Percentiles rank a stretch among this genome's conserved stretches.
Evolutionary conservation across 2,329 filamentous ascomycete genomes (phyloP).

Genomic region (Fusarium torulosum): DNA sequence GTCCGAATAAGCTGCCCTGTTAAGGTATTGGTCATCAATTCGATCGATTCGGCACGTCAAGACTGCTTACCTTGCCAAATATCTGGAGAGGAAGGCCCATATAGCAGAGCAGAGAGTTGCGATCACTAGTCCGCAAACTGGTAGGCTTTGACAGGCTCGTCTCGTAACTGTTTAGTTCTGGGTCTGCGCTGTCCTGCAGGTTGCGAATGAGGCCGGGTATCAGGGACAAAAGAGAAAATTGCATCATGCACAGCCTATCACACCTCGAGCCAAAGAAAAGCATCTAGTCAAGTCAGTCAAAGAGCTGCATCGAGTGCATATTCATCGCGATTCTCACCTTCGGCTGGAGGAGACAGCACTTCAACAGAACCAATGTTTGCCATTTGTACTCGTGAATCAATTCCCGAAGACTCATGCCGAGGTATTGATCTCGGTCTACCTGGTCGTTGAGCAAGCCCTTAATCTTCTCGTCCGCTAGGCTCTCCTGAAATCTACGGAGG

Average conservation of each 20-base stretch:
- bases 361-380: slow-evolving; percentile 93
- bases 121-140: slow-evolving; percentile 90
- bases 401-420: slow-evolving; percentile 89
- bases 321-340: slow-evolving; percentile 71
- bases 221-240: slow-evolving; percentile 94
- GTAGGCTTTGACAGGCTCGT: slow-evolving; percentile 80
- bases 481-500: slow-evolving; percentile 89
- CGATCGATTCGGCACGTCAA: slow-evolving; percentile 5
- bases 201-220: slow-evolving; percentile 93
- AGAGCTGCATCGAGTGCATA: neutral
- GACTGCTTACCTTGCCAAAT: slow-evolving; percentile 79
- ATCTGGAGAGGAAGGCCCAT: slow-evolving; percentile 96
- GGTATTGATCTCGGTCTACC: slow-evolving; percentile 84
- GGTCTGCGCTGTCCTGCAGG: slow-evolving; percentile 94
- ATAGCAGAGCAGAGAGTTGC: slow-evolving; percentile 88
- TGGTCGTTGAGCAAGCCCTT: slow-evolving; percentile 71
- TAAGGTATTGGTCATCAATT: slow-evolving; percentile 29
- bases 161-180: slow-evolving; percentile 88
- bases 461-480: slow-evolving; percentile 76
- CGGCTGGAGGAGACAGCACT: slow-evolving; percentile 91
- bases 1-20: slow-evolving; percentile 91
- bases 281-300: slow-evolving; percentile 71
- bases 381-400: slow-evolving; percentile 94
- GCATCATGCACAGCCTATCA: slow-evolving; percentile 96
- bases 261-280: slow-evolving; percentile 98